phyloP scores from a whole-genome alignment of 2,329 filamentous ascomycete genomes.

The Aspergillus uvarum region DNA sequence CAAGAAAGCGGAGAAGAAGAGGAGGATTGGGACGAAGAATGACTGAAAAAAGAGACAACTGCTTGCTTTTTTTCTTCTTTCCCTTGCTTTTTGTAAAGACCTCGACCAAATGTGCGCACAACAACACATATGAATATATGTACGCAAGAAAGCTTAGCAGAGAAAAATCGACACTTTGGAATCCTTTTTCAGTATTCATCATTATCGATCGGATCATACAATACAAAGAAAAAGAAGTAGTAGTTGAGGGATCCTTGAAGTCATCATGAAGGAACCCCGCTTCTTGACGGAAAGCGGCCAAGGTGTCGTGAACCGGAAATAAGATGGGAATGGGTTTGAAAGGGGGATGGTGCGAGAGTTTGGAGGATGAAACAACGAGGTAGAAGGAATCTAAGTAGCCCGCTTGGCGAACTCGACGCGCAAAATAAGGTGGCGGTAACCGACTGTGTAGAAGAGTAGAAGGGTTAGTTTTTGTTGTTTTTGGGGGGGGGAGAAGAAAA shows the following conservation, averaged over 20 bases:
- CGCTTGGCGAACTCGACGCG: conserved; percentile 55
- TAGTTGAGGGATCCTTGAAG: conserved; percentile 20
- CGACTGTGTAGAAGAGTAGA: conserved; percentile 35
- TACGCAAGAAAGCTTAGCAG: conserved; percentile 11
- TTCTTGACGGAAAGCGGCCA: conserved; percentile 33
- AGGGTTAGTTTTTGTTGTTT: neutral
- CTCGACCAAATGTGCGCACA: conserved; percentile 1
- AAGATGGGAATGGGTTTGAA: conserved; percentile 19
- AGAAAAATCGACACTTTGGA: conserved; percentile 32
- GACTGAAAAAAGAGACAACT: conserved; percentile 8
- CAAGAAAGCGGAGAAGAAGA: neutral
- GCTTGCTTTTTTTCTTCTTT: conserved; percentile 19
- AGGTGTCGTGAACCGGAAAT: conserved; percentile 30
- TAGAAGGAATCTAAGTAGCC: conserved; percentile 35
- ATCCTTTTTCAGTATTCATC: conserved; percentile 33
- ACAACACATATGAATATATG: neutral
- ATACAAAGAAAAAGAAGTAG: conserved; percentile 31
- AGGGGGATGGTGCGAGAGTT: neutral
- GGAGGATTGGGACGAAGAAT: neutral
- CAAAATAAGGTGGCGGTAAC: conserved; percentile 54
- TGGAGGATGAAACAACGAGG: neutral
- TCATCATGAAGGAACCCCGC: conserved; percentile 28
- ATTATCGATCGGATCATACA: conserved; percentile 41
- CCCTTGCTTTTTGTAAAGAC: conserved; percentile 2
- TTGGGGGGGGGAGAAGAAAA: neutral